Conservation (phyloP, 345 rosid species). For the Boechera retrofracta region DNA sequence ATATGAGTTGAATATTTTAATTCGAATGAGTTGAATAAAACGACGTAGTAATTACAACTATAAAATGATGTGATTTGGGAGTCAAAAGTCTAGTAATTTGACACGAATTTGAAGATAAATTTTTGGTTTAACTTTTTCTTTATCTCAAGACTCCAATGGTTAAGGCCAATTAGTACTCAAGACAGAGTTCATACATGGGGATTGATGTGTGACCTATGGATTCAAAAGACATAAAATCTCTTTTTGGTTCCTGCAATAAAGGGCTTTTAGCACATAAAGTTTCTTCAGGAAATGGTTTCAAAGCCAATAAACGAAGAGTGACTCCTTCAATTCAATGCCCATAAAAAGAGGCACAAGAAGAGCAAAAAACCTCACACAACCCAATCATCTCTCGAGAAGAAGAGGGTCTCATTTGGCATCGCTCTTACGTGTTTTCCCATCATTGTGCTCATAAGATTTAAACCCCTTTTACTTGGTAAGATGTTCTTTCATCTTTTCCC, state of each 20-base stretch:
- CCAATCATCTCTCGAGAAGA: conserved; percentile 18
- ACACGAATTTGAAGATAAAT: too few species aligned
- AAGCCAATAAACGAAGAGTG: conserved; percentile 25
- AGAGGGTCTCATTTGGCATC: conserved; percentile 17
- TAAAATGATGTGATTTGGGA: too few species aligned
- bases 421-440: conserved; percentile 23
- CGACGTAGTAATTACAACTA: too few species aligned
- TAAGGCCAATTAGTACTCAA: too few species aligned
- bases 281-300: conserved; percentile 21
- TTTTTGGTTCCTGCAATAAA: conserved; percentile 23
- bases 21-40: too few species aligned
- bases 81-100: too few species aligned
- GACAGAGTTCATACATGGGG: not conserved
- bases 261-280: conserved; percentile 17
- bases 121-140: too few species aligned
- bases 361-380: conserved; percentile 24
- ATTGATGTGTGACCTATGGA: too few species aligned
- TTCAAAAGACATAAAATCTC: not conserved
- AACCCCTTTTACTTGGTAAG: conserved; percentile 30
- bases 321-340: conserved; percentile 37
- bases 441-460: conserved; percentile 32
- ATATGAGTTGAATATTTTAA: too few species aligned
- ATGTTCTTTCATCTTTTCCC: conserved; percentile 45
- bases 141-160: too few species aligned
- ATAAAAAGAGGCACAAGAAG: conserved; percentile 42